Evolutionary conservation across 257 asterid species (phyloP).

Genomic region (Voacanga thouarsii): DNA sequence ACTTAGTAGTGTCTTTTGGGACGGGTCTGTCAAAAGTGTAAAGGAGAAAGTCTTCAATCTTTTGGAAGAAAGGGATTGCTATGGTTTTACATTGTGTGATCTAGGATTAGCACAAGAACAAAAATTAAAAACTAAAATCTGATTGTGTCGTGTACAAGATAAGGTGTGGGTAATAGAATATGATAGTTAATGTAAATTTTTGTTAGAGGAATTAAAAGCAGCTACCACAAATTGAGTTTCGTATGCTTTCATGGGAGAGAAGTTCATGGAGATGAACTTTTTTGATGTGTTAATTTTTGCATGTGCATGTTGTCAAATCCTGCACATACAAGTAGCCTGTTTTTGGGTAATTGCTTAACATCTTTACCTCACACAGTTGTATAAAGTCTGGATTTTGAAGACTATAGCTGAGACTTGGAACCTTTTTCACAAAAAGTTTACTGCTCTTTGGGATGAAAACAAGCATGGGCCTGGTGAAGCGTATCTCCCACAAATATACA

Average conservation of each 20-base stretch:
- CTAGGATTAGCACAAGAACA: not conserved
- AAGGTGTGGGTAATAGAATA: not conserved
- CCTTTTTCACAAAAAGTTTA: constrained; percentile 69
- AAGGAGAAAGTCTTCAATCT: not conserved
- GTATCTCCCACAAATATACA: constrained; percentile 79
- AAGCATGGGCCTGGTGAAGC: constrained; percentile 94
- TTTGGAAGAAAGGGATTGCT: not conserved
- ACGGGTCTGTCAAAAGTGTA: not conserved
- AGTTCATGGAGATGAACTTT: not conserved
- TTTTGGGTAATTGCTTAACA: not conserved
- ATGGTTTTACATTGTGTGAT: not conserved
- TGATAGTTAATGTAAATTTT: not conserved
- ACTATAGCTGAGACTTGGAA: constrained; percentile 87
- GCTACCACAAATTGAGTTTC: not conserved
- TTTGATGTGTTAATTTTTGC: not conserved
- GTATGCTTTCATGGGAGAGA: not conserved
- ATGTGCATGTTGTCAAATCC: not conserved
- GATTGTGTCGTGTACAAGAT: not conserved
- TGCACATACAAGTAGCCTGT: not conserved
- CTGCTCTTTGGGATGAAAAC: constrained; percentile 86
- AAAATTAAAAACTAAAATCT: not conserved
- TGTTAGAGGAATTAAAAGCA: not conserved
- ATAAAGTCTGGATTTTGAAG: constrained; percentile 78
- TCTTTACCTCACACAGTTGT: constrained; percentile 39
- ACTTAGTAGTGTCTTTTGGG: constrained; percentile 3